Evolutionary conservation across 2,329 filamentous ascomycete genomes (phyloP), one percentile per base, ranked within the genome.

Genomic region (Ascocoryne sarcoides): DNA sequence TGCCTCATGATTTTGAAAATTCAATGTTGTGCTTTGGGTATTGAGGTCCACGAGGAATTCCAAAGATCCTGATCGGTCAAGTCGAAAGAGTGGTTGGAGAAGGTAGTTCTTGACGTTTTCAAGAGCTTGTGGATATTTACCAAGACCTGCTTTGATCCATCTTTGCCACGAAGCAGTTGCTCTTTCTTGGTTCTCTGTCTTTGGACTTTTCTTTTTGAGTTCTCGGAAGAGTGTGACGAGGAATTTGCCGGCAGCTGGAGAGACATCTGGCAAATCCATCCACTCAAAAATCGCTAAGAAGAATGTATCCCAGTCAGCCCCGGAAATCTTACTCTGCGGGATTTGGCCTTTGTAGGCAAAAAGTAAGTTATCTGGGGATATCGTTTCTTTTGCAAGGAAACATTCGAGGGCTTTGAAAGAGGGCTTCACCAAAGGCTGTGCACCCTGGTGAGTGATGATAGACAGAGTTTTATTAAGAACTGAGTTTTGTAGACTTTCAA

Each of bases 391-490:
- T 35, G 68, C 64, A 3, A 87, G 56, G 42, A 87, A 73, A 52
- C 79, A 71, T 35, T 82, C 77, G 28, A 86, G 63, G 12, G 73
- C 73, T 53, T 80, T 79, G 45, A 87, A 71, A 5, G 79, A 75
- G 26, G 82, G 82, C 57, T 86, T 86, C 30, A 79, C 76, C 37
- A 80, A 67, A 8, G 78, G 72, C 47, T 75, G 78, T 12, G 76
- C 68, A 23, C 76, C 76, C 44, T 74, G 68, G 42, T 75, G 70
- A 16, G 71, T 68, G 31, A 84, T 69, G 10, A 81, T 75, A 2
- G 73, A 70, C 12, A 83, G 54, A 5, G 79, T 66, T 4, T 64
- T 70, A 18, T 67, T 58, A 12, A 79, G 52, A 5, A 81, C 64
- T 12, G 55, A 57, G 14, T 56, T 50, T 50, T 71, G 73, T 21